Evolutionary conservation across 768 basidiomycete genomes (phyloP).

Genomic region (Arthromyces matolae): DNA sequence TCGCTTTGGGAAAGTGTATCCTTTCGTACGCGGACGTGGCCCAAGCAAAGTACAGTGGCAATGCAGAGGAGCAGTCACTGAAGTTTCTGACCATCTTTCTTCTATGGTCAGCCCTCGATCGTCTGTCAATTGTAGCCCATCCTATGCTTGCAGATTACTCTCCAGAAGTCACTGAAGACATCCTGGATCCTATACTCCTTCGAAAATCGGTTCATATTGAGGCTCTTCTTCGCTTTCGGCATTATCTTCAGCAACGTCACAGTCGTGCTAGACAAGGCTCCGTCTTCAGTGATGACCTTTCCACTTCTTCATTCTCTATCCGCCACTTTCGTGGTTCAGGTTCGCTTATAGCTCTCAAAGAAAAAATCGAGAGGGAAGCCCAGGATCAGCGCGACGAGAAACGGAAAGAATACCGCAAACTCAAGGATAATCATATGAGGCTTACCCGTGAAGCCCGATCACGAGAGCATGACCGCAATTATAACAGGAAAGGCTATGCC

Average conservation of each 20-base stretch:
- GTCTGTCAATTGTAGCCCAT: constrained; percentile 25
- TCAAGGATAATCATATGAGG: constrained; percentile 18
- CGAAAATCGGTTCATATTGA: constrained; percentile 23
- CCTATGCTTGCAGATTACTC: constrained; percentile 42
- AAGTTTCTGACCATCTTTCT: constrained; percentile 45
- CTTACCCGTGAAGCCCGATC: constrained; percentile 11
- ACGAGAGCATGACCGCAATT: constrained; percentile 2
- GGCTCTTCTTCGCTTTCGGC: constrained; percentile 23
- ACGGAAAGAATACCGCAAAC: constrained; percentile 20
- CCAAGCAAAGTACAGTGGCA: constrained; percentile 22
- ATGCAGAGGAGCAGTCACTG: constrained; percentile 36
- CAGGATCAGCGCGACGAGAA: constrained; percentile 15
- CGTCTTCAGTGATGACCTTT: constrained; percentile 27
- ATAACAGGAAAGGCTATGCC: not conserved
- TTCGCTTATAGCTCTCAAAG: constrained; percentile 19
- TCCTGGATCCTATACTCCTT: constrained; percentile 41
- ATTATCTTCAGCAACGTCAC: constrained; percentile 30
- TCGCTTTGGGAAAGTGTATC: constrained; percentile 20
- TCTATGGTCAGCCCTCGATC: constrained; percentile 48
- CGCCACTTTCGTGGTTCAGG: constrained; percentile 29
- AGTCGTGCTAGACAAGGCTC: constrained; percentile 19
- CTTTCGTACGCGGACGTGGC: constrained; percentile 25
- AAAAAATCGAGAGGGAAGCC: constrained; percentile 27
- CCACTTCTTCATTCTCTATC: constrained; percentile 24
- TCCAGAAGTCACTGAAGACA: constrained; percentile 36